Evolutionary conservation across 768 basidiomycete genomes (phyloP).

Genomic region (Artomyces pyxidatus): DNA sequence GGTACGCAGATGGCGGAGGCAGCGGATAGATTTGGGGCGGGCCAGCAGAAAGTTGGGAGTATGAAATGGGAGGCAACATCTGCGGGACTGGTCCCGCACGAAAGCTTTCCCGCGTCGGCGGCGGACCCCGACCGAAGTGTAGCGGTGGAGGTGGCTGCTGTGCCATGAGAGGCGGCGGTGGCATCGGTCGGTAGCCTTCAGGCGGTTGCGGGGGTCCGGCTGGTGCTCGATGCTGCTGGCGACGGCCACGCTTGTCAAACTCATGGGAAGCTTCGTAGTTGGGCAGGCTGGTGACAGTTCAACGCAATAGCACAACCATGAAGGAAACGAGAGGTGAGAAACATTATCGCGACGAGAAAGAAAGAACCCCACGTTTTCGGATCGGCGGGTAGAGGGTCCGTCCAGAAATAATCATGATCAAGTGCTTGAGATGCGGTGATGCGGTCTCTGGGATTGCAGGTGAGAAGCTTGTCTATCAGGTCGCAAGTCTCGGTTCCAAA

Average conservation of each 20-base stretch:
- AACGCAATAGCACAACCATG: constrained; percentile 1
- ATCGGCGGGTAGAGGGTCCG: constrained; percentile 79
- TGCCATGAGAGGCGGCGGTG: constrained; percentile 15
- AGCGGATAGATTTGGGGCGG: neutral
- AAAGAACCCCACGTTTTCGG: constrained; percentile 56
- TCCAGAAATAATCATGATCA: constrained; percentile 94
- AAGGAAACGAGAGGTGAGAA: neutral
- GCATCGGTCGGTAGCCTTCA: constrained; percentile 16
- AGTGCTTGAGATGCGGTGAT: constrained; percentile 82
- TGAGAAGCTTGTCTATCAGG: constrained; percentile 73
- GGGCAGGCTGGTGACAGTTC: constrained; percentile 42
- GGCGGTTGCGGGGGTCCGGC: constrained; percentile 15
- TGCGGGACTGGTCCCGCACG: constrained; percentile 17
- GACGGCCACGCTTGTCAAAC: constrained; percentile 66
- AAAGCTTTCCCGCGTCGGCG: constrained; percentile 12
- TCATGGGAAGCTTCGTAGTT: constrained; percentile 79
- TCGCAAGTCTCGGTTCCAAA: constrained; percentile 70
- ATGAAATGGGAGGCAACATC: constrained; percentile 15
- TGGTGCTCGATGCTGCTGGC: constrained; percentile 26
- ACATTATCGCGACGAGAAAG: neutral
- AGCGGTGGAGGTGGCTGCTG: constrained; percentile 5
- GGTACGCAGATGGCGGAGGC: neutral
- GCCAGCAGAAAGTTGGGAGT: neutral
- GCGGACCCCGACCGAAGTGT: constrained; percentile 3
- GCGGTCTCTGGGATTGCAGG: constrained; percentile 75